These are phyloP conservation scores for Trichoderma koningiopsis DNA, from an alignment of 2,329 filamentous ascomycete genomes.

Conservation along the genomic window DNA sequence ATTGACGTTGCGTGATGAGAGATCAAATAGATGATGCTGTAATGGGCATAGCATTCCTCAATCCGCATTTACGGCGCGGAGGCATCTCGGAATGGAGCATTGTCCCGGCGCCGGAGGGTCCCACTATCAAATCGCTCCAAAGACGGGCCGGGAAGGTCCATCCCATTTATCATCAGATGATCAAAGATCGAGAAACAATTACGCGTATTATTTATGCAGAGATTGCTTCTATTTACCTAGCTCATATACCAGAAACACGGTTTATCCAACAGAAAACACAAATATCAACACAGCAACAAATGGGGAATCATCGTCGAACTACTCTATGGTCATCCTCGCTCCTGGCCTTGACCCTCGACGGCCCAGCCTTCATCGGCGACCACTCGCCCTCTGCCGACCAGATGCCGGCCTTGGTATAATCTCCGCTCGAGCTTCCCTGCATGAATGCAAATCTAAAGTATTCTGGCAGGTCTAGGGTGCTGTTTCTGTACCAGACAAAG, in stretches of 20 bases:
- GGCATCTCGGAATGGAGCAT: slow-evolving; percentile 15
- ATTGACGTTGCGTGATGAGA: not conserved
- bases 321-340: slow-evolving; percentile 32
- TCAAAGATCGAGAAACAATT: not conserved
- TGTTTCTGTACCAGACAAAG: slow-evolving; percentile 63
- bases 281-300: not conserved
- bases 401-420: slow-evolving; percentile 75
- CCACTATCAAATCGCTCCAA: slow-evolving; percentile 5
- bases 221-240: slow-evolving; percentile 6
- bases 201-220: slow-evolving; percentile 1
- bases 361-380: slow-evolving; percentile 65
- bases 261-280: slow-evolving; percentile 9
- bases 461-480: slow-evolving; percentile 54
- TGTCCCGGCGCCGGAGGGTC: slow-evolving; percentile 18
- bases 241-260: not conserved
- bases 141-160: not conserved
- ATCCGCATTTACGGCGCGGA: not conserved
- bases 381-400: slow-evolving; percentile 68
- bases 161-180: not conserved
- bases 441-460: slow-evolving; percentile 80
- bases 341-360: slow-evolving; percentile 49
- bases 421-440: slow-evolving; percentile 63
- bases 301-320: slow-evolving; percentile 24
- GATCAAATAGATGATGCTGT: not conserved
- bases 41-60: not conserved